phyloP scores from a whole-genome alignment of 257 asterid genomes.

The Penstemon newberryi region DNA sequence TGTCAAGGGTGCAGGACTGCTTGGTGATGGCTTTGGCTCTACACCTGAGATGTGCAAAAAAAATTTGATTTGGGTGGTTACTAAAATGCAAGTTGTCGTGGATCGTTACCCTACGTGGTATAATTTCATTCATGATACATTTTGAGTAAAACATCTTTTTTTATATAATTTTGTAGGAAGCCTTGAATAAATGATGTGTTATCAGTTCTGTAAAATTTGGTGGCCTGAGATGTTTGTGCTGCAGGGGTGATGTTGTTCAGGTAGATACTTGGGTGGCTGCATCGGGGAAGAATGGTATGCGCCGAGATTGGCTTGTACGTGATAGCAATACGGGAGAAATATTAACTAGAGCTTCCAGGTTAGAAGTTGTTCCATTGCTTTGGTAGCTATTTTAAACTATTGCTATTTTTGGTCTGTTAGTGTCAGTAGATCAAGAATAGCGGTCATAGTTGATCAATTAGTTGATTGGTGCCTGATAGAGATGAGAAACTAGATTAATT shows the following conservation, averaged over 20 bases:
- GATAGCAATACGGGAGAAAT: conserved; percentile 78
- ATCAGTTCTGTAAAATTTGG: conserved; percentile 9
- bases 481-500: conserved; percentile 11
- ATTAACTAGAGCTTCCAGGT: conserved; percentile 94
- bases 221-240: conserved; percentile 27
- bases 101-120: conserved; percentile 97
- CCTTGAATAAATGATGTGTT: conserved; percentile 12
- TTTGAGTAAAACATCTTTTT: neutral
- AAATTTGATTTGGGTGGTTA: conserved; percentile 92
- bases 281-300: conserved; percentile 98
- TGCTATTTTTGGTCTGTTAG: neutral
- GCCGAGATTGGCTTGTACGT: conserved; percentile 92
- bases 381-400: neutral
- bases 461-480: neutral
- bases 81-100: conserved; percentile 86
- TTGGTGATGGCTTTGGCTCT: conserved; percentile 95
- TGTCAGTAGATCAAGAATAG: conserved; percentile 6
- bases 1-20: conserved; percentile 77
- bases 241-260: conserved; percentile 96
- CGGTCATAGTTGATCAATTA: neutral
- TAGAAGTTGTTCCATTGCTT: conserved; percentile 18
- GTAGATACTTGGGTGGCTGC: conserved; percentile 98
- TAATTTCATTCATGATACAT: conserved; percentile 28
- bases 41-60: conserved; percentile 94
- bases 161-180: conserved; percentile 10